Evolutionary conservation across 2,329 filamentous ascomycete species (phyloP), one percentile per base, ranked within the genome.

Genomic region (Xylaria sp.): DNA sequence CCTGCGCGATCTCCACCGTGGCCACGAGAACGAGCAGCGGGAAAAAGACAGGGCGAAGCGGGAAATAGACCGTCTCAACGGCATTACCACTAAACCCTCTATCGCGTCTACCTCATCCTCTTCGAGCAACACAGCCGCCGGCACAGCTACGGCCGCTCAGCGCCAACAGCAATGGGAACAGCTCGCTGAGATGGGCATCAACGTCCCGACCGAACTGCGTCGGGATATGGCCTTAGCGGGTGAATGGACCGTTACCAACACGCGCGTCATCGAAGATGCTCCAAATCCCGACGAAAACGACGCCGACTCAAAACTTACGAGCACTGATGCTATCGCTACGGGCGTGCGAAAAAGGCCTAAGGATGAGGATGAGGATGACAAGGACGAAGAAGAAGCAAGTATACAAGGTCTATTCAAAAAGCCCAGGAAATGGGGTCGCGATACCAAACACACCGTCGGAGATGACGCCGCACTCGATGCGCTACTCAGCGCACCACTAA

Each of bases 51-150:
- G 89, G 42, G 95, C 94, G 1, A 92, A 92, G 76, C 89, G 89
- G 71, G 96, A 99, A 78, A 89, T 98, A 53, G 93, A 94, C 63
- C 86, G 96, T 21, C 83, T 99, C 55, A 96, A 96, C 79, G 92
- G 93, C 36, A 45, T 71, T 19, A 82, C 97, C 19, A 90, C 93
- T 0, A 81, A 86, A 17, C 85, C 85, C 3, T 73, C 78, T 5
- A 63, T 75, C 1, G 71, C 76, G 1, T 75, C 79, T 0, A 76
- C 81, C 1, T 73, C 81, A 48, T 71, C 62, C 4, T 66, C 69
- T 0, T 64, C 68, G n/a, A 64, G 19, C 1, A 64, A 65, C n/a
- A 62, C 73, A 2, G n/a, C 58, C 42, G 11, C 50, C 24, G 9
- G 42, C 58, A 74, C 83, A 48, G 83, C 85, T 1, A 86, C 86